phyloP scores from a whole-genome alignment of 345 rosid genomes.

The Salix brachista region DNA sequence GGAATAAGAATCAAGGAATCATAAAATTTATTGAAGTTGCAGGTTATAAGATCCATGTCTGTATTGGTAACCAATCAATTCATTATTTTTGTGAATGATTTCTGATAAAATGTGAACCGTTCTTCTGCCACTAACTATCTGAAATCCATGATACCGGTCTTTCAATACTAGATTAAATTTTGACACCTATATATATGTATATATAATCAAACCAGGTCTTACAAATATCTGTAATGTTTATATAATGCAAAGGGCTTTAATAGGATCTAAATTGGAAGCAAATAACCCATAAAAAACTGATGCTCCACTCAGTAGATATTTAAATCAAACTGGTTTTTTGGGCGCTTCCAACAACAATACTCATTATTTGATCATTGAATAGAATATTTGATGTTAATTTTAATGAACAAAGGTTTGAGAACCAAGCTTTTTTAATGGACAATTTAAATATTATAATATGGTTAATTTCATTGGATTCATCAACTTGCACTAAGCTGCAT shows the following conservation, averaged over 20 bases:
- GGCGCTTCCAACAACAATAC: neutral
- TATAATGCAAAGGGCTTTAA: neutral
- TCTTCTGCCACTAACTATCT: neutral
- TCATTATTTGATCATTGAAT: neutral
- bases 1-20: neutral
- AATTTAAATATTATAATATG: neutral
- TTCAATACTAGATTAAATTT: neutral
- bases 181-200: neutral
- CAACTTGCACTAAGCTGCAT: neutral
- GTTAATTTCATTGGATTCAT: constrained; percentile 4
- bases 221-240: neutral
- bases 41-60: neutral
- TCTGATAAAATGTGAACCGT: neutral
- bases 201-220: neutral
- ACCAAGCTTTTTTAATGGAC: neutral
- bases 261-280: neutral
- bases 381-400: neutral
- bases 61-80: neutral
- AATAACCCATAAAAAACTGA: neutral
- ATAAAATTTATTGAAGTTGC: neutral
- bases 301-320: neutral
- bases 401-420: neutral
- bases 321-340: neutral
- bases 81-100: neutral
- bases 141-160: neutral